A percentile compares a stretch with the other conserved stretches of the same genome.
Conservation (phyloP, 257 asterid genomes). For the Rubia yunnanensis region DNA sequence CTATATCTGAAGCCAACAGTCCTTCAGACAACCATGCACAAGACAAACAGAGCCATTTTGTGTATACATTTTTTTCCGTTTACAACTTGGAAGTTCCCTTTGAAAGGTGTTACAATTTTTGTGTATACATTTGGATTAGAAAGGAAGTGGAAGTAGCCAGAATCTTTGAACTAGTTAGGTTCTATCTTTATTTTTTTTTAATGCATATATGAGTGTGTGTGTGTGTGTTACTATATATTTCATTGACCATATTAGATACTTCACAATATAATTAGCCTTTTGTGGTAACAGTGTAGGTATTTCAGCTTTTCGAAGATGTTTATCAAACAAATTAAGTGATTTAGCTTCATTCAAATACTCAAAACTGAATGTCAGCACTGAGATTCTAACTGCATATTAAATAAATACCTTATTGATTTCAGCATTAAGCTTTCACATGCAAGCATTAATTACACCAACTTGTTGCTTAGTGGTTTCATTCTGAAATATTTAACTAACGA, state of each 20-base stretch:
- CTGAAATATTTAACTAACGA: neutral
- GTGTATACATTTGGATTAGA: neutral
- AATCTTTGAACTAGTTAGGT: neutral
- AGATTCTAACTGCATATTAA: no score
- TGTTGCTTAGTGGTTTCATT: no score
- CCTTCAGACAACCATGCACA: neutral
- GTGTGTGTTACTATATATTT: no score
- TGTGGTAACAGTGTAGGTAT: neutral
- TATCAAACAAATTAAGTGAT: neutral
- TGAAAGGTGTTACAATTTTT: neutral
- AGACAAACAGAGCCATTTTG: neutral
- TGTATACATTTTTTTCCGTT: neutral
- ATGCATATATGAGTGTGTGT: neutral
- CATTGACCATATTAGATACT: neutral
- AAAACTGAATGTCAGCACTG: neutral
- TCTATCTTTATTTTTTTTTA: neutral
- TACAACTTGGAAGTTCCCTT: neutral
- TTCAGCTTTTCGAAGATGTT: neutral
- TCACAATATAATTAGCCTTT: neutral
- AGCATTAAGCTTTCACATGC: neutral
- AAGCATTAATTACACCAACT: neutral
- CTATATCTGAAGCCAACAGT: neutral
- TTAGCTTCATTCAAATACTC: neutral
- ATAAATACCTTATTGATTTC: neutral
- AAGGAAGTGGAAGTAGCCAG: no score